Percentiles rank a stretch among this genome's conserved stretches.
phyloP scores from a whole-genome alignment of 108 stramenopile species.

The Parmales sp. region DNA sequence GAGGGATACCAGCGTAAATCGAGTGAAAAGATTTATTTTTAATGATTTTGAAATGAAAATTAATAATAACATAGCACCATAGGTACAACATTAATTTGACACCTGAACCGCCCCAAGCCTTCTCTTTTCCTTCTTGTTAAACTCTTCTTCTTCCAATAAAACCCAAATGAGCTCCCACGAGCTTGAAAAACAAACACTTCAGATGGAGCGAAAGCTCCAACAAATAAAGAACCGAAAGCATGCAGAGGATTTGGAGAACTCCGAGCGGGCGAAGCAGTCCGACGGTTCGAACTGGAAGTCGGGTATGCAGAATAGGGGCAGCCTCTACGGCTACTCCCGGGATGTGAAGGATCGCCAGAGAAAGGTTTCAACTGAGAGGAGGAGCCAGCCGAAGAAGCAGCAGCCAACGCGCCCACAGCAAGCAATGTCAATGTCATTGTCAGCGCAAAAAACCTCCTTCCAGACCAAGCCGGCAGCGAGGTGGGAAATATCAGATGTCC shows the following conservation, averaged over 20 bases:
- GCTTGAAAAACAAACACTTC: neutral
- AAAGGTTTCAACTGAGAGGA: neutral
- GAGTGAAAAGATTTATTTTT: too few relatives aligned
- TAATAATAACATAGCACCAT: too few relatives aligned
- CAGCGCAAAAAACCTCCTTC: neutral
- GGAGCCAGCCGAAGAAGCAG: neutral
- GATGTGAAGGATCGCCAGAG: neutral
- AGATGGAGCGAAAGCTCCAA: conserved; percentile 4
- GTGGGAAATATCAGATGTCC: neutral
- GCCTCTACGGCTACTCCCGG: neutral
- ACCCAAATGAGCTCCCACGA: too few relatives aligned
- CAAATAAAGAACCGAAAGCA: neutral
- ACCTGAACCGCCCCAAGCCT: too few relatives aligned
- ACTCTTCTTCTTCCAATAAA: too few relatives aligned
- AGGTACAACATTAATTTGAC: too few relatives aligned
- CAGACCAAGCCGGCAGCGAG: neutral
- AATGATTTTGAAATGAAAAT: too few relatives aligned
- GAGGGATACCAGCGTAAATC: too few relatives aligned
- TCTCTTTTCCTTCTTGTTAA: too few relatives aligned
- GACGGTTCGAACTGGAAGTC: neutral
- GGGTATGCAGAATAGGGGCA: neutral
- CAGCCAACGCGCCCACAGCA: neutral
- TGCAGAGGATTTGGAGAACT: neutral
- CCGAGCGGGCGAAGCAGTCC: neutral
- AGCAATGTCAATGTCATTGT: neutral